Percentiles rank a stretch among this genome's conserved stretches.
Evolutionary conservation across 106 monocot species (phyloP).

Genomic region (Gastrodia elata): DNA sequence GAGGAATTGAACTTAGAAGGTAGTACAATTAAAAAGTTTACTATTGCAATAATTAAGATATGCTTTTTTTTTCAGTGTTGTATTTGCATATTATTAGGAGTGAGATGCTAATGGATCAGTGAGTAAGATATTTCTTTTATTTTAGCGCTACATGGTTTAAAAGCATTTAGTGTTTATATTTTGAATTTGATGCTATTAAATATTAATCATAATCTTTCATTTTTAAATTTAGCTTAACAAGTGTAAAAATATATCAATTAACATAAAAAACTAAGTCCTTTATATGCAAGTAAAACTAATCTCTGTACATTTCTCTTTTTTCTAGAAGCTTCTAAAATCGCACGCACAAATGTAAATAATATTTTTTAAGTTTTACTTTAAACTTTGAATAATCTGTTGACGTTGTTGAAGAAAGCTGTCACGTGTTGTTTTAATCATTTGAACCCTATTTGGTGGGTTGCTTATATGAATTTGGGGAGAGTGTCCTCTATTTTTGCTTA

Average conservation of each 20-base stretch:
- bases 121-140: background rate
- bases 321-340: too few species aligned
- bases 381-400: background rate
- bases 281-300: background rate
- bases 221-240: background rate
- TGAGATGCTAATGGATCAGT: background rate
- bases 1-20: too few species aligned
- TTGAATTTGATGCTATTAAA: background rate
- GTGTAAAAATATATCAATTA: background rate
- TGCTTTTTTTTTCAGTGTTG: background rate
- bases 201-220: background rate
- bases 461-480: too few species aligned
- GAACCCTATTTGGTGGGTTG: too few species aligned
- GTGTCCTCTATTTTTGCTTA: too few species aligned
- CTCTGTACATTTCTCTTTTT: background rate
- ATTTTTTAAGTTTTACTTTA: background rate
- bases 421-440: too few species aligned
- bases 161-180: background rate
- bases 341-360: background rate
- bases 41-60: background rate
- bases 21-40: background rate
- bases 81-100: background rate
- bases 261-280: background rate
- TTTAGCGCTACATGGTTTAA: background rate
- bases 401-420: background rate